Percentiles rank a stretch among this genome's conserved stretches.
Conservation (phyloP, 2,329 filamentous ascomycete genomes). For the Verticillium klebahnii region DNA sequence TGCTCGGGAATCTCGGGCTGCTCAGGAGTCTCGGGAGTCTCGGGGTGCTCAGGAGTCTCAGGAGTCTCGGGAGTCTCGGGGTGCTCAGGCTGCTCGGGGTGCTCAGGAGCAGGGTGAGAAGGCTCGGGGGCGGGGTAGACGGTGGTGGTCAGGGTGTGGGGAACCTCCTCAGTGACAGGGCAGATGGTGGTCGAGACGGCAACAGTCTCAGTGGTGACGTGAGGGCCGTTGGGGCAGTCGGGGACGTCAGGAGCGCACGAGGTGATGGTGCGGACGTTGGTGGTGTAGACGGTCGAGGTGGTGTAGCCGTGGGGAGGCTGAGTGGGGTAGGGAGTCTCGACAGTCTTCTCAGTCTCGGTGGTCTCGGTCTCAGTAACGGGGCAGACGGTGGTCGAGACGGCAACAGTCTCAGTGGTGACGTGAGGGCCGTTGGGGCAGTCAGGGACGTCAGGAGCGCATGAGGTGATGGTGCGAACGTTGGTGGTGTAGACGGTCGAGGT, state of each 20-base stretch:
- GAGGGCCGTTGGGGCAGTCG: slow-evolving; percentile 12
- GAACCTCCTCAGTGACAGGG: slow-evolving; percentile 13
- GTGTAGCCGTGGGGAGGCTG: slow-evolving; percentile 1
- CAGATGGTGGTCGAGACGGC: slow-evolving; percentile 35
- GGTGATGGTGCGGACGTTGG: slow-evolving; percentile 11
- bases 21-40: neutral
- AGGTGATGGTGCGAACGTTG: slow-evolving; percentile 11
- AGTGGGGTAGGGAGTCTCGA: neutral
- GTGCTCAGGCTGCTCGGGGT: neutral
- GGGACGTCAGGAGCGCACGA: slow-evolving; percentile 6
- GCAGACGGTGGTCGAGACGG: slow-evolving; percentile 36
- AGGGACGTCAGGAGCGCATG: slow-evolving; percentile 6
- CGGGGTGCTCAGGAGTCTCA: neutral
- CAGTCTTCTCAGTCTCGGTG: neutral
- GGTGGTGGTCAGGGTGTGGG: neutral
- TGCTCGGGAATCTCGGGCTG: neutral
- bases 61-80: neutral
- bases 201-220: slow-evolving; percentile 32
- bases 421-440: slow-evolving; percentile 14
- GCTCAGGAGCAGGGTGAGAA: neutral
- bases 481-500: slow-evolving; percentile 15
- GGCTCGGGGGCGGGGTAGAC: neutral
- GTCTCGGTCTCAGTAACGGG: slow-evolving; percentile 4
- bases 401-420: slow-evolving; percentile 32
- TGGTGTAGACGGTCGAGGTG: slow-evolving; percentile 14